These are phyloP conservation scores for Lyophyllum decastes DNA, from an alignment of 768 basidiomycete genomes.

Conservation along the genomic window DNA sequence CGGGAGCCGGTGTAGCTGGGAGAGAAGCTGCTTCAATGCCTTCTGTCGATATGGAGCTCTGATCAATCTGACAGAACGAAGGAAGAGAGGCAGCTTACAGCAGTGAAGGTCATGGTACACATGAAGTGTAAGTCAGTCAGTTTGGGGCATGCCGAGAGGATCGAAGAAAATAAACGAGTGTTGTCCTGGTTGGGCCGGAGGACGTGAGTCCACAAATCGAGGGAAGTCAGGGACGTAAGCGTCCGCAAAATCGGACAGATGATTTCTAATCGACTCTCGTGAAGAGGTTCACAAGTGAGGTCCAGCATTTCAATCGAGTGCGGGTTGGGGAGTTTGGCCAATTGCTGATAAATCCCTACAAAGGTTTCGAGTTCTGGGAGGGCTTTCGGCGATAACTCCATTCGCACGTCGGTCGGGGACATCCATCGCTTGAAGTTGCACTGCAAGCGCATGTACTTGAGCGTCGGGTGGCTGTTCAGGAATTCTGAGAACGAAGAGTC, in stretches of 20 bases:
- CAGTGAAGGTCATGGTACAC: conserved; percentile 48
- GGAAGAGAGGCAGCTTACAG: conserved; percentile 26
- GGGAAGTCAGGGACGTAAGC: conserved; percentile 37
- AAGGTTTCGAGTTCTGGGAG: conserved; percentile 41
- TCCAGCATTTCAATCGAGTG: conserved; percentile 41
- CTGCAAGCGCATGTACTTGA: conserved; percentile 45
- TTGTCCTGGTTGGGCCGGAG: conserved; percentile 33
- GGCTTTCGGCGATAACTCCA: conserved; percentile 28
- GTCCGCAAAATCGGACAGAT: conserved; percentile 35
- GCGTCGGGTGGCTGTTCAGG: conserved; percentile 35
- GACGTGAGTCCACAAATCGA: conserved; percentile 52
- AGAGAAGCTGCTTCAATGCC: conserved; percentile 41
- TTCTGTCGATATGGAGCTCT: conserved; percentile 29
- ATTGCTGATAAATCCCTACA: conserved; percentile 49
- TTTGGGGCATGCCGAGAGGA: conserved; percentile 36
- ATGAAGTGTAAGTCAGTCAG: conserved; percentile 52
- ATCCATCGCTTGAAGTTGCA: conserved; percentile 57
- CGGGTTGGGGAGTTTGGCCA: conserved; percentile 38
- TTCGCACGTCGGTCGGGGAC: conserved; percentile 39
- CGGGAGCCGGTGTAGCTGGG: conserved; percentile 38
- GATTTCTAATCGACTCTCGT: conserved; percentile 32
- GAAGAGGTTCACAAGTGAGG: conserved; percentile 51
- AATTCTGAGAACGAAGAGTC: conserved; percentile 33
- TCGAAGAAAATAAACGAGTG: conserved; percentile 32
- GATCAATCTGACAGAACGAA: not conserved